These are phyloP conservation scores for Penicillium tannophilum DNA, from an alignment of 495 filamentous ascomycete genomes.

Conservation along the genomic window DNA sequence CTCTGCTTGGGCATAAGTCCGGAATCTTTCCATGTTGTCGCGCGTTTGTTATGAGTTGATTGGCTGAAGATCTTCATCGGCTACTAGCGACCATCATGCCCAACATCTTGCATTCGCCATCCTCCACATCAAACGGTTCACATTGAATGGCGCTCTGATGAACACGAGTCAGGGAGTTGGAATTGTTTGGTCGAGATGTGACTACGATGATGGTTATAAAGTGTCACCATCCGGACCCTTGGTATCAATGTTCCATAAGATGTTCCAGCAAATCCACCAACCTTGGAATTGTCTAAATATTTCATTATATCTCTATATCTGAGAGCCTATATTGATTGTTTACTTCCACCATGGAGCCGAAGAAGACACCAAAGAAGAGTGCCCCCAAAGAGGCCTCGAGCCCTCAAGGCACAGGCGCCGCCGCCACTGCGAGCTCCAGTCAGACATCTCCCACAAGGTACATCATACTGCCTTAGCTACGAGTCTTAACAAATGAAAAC, in stretches of 20 bases:
- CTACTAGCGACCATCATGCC: background rate
- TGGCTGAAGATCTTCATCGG: background rate
- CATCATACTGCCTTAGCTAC: background rate
- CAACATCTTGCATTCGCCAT: background rate
- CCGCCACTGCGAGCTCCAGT: background rate
- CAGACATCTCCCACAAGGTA: background rate
- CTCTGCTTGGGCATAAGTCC: background rate
- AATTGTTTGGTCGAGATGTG: background rate
- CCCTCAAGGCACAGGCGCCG: background rate
- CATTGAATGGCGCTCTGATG: background rate
- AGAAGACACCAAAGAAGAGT: background rate
- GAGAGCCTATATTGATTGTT: background rate
- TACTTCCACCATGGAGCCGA: background rate
- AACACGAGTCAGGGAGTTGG: background rate
- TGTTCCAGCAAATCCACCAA: background rate
- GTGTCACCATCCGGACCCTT: background rate
- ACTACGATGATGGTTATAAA: background rate
- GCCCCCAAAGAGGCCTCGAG: background rate
- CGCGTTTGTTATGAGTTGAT: background rate
- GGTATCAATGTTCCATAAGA: background rate
- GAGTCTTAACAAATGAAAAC: background rate
- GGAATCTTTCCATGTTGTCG: background rate
- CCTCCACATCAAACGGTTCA: background rate
- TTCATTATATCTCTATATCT: background rate
- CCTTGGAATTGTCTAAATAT: background rate